Conservation (phyloP, 805 yeast genomes). For the Saccharomycopsis synnaedendra region DNA sequence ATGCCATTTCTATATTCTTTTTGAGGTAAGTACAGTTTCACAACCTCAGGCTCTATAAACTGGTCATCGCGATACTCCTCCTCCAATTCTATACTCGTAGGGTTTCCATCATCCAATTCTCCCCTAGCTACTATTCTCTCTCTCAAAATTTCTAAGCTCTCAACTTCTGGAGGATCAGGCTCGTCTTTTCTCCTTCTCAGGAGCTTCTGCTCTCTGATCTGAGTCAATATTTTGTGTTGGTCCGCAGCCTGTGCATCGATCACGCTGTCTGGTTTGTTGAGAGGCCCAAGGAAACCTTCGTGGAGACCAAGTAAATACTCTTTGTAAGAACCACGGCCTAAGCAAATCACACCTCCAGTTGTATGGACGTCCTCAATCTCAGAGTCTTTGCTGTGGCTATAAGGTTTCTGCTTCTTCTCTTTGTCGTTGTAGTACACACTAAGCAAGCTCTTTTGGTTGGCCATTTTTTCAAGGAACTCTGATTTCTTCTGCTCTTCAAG, state of each 20-base stretch:
- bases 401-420: constrained; percentile 18
- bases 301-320: constrained; percentile 87
- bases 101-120: constrained; percentile 15
- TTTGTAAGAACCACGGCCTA: constrained; percentile 94
- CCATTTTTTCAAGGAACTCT: constrained; percentile 26
- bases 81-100: constrained; percentile 11
- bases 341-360: constrained; percentile 80
- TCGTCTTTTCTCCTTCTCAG: constrained; percentile 10
- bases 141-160: constrained; percentile 6
- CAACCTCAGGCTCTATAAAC: constrained; percentile 20
- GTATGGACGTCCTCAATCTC: constrained; percentile 28
- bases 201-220: constrained; percentile 1
- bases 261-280: constrained; percentile 37
- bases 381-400: constrained; percentile 35
- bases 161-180: constrained; percentile 4
- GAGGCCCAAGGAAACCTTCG: constrained; percentile 90
- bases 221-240: neutral
- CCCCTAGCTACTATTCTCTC: constrained; percentile 9
- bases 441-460: constrained; percentile 34
- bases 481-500: constrained; percentile 19
- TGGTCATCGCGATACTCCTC: constrained; percentile 12
- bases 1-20: constrained; percentile 39
- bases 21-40: constrained; percentile 49
- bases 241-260: constrained; percentile 15
- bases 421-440: constrained; percentile 40